phyloP scores from a whole-genome alignment of 2,329 filamentous ascomycete genomes.

The Juglanconis juglandina region DNA sequence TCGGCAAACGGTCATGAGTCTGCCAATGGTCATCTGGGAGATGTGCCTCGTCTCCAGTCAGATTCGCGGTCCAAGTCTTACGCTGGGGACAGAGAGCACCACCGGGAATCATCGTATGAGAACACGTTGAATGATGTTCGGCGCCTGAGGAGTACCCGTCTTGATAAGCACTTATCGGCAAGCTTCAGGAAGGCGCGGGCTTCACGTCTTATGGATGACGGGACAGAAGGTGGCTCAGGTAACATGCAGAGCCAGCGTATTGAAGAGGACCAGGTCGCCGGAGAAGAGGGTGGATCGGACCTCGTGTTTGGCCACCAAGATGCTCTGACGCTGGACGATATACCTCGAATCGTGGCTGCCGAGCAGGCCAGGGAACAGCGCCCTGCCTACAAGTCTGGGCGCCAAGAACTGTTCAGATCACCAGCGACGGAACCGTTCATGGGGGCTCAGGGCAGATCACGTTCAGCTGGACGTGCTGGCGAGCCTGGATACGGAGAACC shows the following conservation, averaged over 20 bases:
- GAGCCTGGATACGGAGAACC: constrained; percentile 51
- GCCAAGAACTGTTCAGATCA: constrained; percentile 62
- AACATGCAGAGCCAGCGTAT: constrained; percentile 65
- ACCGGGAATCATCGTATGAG: constrained; percentile 77
- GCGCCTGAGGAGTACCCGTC: constrained; percentile 82
- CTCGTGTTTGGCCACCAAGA: constrained; percentile 88
- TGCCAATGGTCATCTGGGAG: constrained; percentile 54
- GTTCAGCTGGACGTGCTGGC: constrained; percentile 48
- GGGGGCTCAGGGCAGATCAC: constrained; percentile 65
- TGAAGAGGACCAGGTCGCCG: constrained; percentile 71
- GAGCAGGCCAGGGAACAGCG: constrained; percentile 91
- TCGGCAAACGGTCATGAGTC: constrained; percentile 65
- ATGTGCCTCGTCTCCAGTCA: constrained; percentile 54
- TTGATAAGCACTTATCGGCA: constrained; percentile 91
- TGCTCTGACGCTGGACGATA: constrained; percentile 90
- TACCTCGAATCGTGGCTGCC: constrained; percentile 90
- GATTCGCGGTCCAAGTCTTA: constrained; percentile 74
- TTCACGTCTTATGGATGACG: constrained; percentile 88
- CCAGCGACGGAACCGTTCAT: constrained; percentile 60
- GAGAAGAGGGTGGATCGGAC: constrained; percentile 68
- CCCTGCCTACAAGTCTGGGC: constrained; percentile 67
- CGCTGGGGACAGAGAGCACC: constrained; percentile 60
- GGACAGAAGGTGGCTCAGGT: constrained; percentile 54
- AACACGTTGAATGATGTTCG: constrained; percentile 95
- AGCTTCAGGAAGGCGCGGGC: constrained; percentile 87